Conservation (phyloP, 192 early-diverging fungal species). For the Gonapodya sp. region DNA sequence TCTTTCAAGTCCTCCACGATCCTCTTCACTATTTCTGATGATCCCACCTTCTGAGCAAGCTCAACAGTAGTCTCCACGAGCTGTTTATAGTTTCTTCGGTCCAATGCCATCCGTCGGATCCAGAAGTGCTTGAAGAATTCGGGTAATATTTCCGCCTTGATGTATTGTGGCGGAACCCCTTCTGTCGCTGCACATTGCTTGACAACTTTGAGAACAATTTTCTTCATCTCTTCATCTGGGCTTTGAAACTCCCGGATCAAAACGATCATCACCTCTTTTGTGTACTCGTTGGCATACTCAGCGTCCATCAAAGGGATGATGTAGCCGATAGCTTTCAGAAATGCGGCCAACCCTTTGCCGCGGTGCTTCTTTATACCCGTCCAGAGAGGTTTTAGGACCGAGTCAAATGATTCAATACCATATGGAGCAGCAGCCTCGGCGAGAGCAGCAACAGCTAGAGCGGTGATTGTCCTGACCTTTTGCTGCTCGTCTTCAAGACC, state of each 20-base stretch:
- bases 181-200: constrained; percentile 93
- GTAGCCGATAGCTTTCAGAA: constrained; percentile 97
- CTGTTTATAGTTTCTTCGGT: constrained; percentile 83
- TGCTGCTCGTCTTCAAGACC: constrained; percentile 95
- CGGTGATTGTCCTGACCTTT: constrained; percentile 90
- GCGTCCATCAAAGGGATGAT: constrained; percentile 97
- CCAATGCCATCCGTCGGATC: constrained; percentile 94
- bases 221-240: constrained; percentile 97
- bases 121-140: constrained; percentile 96
- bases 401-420: constrained; percentile 96
- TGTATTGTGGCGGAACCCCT: constrained; percentile 75
- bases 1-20: constrained; percentile 93
- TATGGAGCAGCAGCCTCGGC: constrained; percentile 97
- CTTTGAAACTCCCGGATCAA: constrained; percentile 94
- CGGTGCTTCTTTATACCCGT: constrained; percentile 88
- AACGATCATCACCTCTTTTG: constrained; percentile 85
- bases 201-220: constrained; percentile 94
- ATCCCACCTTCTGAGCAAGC: constrained; percentile 85
- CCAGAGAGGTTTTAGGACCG: constrained; percentile 83
- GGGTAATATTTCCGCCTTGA: constrained; percentile 83
- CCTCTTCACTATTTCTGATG: constrained; percentile 73
- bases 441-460: constrained; percentile 85
- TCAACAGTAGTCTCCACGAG: constrained; percentile 96
- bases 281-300: constrained; percentile 89
- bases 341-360: constrained; percentile 90